A percentile compares a stretch with the other conserved stretches of the same genome.
Evolutionary conservation across 768 basidiomycete species (phyloP).

Genomic region (Tulasnella sp.): DNA sequence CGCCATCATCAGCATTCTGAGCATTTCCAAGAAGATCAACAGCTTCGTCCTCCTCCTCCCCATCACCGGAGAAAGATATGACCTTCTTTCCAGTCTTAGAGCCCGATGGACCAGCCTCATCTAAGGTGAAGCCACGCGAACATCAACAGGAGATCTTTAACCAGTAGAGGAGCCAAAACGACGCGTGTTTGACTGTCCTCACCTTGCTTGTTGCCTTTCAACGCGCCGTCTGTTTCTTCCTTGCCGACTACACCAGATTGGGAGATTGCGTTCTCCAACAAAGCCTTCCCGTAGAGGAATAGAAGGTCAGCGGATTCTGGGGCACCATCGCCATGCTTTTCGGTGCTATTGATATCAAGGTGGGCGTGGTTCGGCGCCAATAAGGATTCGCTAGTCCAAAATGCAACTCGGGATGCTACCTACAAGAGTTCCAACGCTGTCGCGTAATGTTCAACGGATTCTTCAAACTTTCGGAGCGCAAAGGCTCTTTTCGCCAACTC

Average conservation of each 20-base stretch:
- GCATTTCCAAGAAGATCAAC: slow-evolving; percentile 62
- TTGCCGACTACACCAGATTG: slow-evolving; percentile 87
- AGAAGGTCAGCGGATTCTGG: slow-evolving; percentile 84
- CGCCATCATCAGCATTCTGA: slow-evolving; percentile 39
- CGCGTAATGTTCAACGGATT: slow-evolving; percentile 79
- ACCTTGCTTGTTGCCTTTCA: slow-evolving; percentile 36
- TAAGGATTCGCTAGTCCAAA: not conserved
- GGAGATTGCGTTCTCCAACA: slow-evolving; percentile 86
- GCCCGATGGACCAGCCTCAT: slow-evolving; percentile 17
- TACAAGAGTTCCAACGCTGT: slow-evolving; percentile 79
- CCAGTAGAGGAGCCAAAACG: not conserved
- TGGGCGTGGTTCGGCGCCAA: not conserved
- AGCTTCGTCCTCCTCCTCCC: slow-evolving; percentile 52
- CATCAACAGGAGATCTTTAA: slow-evolving; percentile 23
- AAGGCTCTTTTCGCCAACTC: slow-evolving; percentile 85
- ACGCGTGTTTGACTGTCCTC: slow-evolving; percentile 13
- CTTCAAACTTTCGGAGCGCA: slow-evolving; percentile 79
- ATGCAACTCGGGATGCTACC: slow-evolving; percentile 41
- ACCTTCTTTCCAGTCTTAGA: slow-evolving; percentile 24
- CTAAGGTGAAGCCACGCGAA: not conserved
- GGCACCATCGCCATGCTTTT: slow-evolving; percentile 70
- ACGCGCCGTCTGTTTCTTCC: slow-evolving; percentile 60
- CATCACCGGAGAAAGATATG: slow-evolving; percentile 69
- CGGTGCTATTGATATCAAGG: slow-evolving; percentile 49
- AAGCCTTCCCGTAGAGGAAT: slow-evolving; percentile 85